These are phyloP conservation scores for Curvularia lunata DNA, from an alignment of 2,329 filamentous ascomycete genomes.

Conservation along the genomic window DNA sequence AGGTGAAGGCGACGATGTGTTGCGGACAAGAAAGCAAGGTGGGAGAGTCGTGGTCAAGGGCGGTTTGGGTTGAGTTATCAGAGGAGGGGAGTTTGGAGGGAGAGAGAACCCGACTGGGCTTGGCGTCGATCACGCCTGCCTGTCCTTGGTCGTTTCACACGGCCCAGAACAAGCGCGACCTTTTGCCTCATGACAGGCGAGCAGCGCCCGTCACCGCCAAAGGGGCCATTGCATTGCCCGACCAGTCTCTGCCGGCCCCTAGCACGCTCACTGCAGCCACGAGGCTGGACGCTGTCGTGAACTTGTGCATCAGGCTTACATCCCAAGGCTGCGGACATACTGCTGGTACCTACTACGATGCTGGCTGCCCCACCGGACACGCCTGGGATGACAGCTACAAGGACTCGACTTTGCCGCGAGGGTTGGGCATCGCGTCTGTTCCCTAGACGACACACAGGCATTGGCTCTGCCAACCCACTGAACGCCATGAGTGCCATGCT, in stretches of 20 bases:
- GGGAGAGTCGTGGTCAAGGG: constrained; percentile 28
- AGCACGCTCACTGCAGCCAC: constrained; percentile 1
- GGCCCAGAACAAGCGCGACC: constrained; percentile 34
- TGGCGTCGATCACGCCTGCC: constrained; percentile 40
- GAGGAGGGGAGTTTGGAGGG: constrained; percentile 31
- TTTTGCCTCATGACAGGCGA: constrained; percentile 20
- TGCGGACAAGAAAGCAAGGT: constrained; percentile 28
- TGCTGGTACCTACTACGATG: background rate
- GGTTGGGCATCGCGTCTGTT: constrained; percentile 15
- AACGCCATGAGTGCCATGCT: background rate
- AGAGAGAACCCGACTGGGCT: constrained; percentile 29
- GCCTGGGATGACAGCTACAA: constrained; percentile 24
- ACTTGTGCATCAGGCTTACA: background rate
- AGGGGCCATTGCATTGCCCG: constrained; percentile 5
- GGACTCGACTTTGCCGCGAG: constrained; percentile 10
- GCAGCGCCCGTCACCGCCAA: constrained; percentile 18
- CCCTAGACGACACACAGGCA: background rate
- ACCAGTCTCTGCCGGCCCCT: background rate
- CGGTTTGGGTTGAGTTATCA: constrained; percentile 36
- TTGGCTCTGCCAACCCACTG: background rate
- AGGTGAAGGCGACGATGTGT: constrained; percentile 18
- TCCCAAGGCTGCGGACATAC: background rate
- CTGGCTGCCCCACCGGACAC: constrained; percentile 30
- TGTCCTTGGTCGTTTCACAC: constrained; percentile 33
- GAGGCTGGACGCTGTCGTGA: background rate